Percentiles rank a stretch among this genome's conserved stretches.
These are phyloP conservation scores for Claviceps humidiphila DNA, from an alignment of 2,329 filamentous ascomycete genomes.

Conservation along the genomic window DNA sequence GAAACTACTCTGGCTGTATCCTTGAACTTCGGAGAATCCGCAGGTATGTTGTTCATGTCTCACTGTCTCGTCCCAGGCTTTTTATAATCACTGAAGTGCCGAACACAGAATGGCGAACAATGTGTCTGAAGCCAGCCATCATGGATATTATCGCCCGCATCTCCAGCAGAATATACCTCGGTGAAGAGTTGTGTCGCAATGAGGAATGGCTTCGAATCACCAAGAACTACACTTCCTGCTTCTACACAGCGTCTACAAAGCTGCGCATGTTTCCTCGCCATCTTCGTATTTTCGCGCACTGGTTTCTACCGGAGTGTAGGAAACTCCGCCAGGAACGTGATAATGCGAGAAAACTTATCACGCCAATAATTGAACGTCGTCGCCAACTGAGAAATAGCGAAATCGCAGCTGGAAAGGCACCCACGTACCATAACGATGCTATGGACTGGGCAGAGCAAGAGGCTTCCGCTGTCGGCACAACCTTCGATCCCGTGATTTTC, in stretches of 20 bases:
- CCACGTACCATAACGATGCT: slow-evolving; percentile 30
- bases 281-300: slow-evolving; percentile 32
- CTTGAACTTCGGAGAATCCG: not conserved
- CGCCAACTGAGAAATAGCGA: slow-evolving; percentile 23
- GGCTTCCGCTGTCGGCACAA: slow-evolving; percentile 21
- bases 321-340: slow-evolving; percentile 13
- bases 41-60: not conserved
- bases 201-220: slow-evolving; percentile 29
- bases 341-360: slow-evolving; percentile 6
- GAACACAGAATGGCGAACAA: slow-evolving; percentile 7
- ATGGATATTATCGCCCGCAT: slow-evolving; percentile 10
- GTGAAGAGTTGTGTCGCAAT: slow-evolving; percentile 24
- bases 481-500: slow-evolving; percentile 6
- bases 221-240: slow-evolving; percentile 30
- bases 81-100: not conserved
- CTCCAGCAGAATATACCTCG: slow-evolving; percentile 22
- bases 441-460: slow-evolving; percentile 43
- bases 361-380: slow-evolving; percentile 31
- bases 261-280: slow-evolving; percentile 29
- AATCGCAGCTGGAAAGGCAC: slow-evolving; percentile 18
- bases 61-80: not conserved
- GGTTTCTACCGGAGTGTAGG: slow-evolving; percentile 24
- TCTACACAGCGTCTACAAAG: slow-evolving; percentile 15
- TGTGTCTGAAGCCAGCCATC: slow-evolving; percentile 5
- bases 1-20: not conserved